Percentiles rank a stretch among this genome's conserved stretches.
phyloP scores from a whole-genome alignment of 208 protist genomes.

The Leptomonas pyrrhocoris region DNA sequence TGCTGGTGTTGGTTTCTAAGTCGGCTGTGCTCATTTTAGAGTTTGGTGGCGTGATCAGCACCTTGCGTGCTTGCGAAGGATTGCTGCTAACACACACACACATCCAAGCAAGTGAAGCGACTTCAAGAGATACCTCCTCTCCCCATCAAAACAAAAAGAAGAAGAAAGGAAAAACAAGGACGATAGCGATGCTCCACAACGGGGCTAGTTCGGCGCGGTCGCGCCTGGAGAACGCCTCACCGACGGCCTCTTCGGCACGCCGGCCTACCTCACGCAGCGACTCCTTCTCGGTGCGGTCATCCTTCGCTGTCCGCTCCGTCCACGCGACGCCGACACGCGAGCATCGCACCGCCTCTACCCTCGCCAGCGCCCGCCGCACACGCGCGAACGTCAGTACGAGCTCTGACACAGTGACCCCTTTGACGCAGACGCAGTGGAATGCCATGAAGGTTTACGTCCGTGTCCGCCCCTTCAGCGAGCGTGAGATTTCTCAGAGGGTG shows the following conservation, averaged over 20 bases:
- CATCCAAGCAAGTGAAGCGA: too few species aligned
- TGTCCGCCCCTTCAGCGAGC: constrained; percentile 85
- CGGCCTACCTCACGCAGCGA: constrained; percentile 1
- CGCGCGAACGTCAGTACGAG: background rate
- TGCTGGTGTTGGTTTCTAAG: too few species aligned
- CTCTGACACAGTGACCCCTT: background rate
- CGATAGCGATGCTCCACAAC: constrained; percentile 9
- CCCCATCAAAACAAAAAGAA: background rate
- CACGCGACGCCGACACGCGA: constrained; percentile 26
- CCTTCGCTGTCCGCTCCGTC: constrained; percentile 8
- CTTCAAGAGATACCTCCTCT: too few species aligned
- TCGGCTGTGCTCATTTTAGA: too few species aligned
- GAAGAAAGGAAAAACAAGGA: background rate
- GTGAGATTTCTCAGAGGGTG: constrained; percentile 55
- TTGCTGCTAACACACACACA: too few species aligned
- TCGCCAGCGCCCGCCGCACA: constrained; percentile 9
- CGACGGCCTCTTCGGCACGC: constrained; percentile 16
- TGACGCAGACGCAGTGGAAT: constrained; percentile 42
- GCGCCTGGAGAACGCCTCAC: background rate
- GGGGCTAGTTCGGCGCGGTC: constrained; percentile 19
- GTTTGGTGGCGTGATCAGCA: too few species aligned
- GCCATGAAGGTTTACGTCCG: constrained; percentile 89
- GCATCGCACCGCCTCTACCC: background rate
- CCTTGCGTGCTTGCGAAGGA: too few species aligned
- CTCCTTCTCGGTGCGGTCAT: constrained; percentile 12